Evolutionary conservation across 2,329 filamentous ascomycete genomes (phyloP), one percentile per base, ranked within the genome.

Genomic region (Penicillium sp.): DNA sequence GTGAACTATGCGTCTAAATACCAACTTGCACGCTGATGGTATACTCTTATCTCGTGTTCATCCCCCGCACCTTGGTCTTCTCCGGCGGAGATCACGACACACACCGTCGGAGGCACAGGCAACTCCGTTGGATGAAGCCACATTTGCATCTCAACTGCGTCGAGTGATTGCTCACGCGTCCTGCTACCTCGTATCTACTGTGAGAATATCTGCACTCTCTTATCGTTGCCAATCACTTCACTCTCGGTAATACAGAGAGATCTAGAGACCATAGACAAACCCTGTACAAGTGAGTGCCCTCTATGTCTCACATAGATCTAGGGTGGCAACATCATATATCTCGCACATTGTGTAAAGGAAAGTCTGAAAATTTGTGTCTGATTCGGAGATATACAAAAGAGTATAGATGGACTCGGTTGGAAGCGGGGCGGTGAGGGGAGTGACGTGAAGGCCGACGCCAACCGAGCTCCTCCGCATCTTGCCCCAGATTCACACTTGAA

Each of bases 361-460:
- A 21, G 18, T 21, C 18, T 21, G 18, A 21, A 21, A 26, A 26
- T 26, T 4, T 7, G 24, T 6, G 7, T 26, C 24, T 7, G 24
- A 26, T 6, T 26, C 4, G 5, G 24, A 16, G n/a, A 34, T n/a
- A 6, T 16, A 4, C 2, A 34, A n/a, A 36, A 33, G 28, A 33
- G 31, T 13, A n/a, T 15, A n/a, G 31, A 18, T 21, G 9, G 34
- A 38, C 43, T 49, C 54, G 54, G 52, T 46, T 59, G 44, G 52
- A 47, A 56, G 42, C 31, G 54, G 36, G 36, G 36, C 18, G 33
- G 33, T 36, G 33, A 36, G 33, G 33, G 48, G 51, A 39, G 31
- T 57, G 49, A 48, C 47, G 44, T 18, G 8, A 23, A 39, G 44
- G 43, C 66, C 66, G 65, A 65, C 48, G 63, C 63, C 63, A 69